Conservation (phyloP, 768 basidiomycete genomes). For the Boletus subparvulus region DNA sequence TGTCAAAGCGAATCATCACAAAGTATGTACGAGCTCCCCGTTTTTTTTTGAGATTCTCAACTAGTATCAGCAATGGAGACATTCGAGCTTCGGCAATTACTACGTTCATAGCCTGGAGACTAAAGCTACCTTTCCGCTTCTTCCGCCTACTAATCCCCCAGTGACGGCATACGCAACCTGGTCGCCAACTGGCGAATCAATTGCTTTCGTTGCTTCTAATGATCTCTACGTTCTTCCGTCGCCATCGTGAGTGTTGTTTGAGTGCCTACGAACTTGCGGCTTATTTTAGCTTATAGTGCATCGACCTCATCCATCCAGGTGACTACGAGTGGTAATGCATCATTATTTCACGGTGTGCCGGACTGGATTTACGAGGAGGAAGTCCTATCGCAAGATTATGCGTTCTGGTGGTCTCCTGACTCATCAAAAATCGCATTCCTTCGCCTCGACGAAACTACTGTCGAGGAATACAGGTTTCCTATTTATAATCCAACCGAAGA, state of each 20-base stretch:
- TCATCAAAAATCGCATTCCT: slow-evolving; percentile 71
- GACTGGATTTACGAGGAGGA: slow-evolving; percentile 99
- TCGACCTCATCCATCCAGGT: slow-evolving; percentile 61
- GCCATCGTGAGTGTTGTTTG: slow-evolving; percentile 49
- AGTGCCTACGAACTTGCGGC: background rate
- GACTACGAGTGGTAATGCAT: slow-evolving; percentile 76
- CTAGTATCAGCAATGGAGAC: slow-evolving; percentile 83
- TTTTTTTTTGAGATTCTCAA: slow-evolving; percentile 5
- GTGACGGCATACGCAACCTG: slow-evolving; percentile 79
- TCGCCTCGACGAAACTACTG: slow-evolving; percentile 81
- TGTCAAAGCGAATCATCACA: slow-evolving; percentile 68
- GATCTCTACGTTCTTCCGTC: slow-evolving; percentile 84
- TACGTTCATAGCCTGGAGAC: slow-evolving; percentile 82
- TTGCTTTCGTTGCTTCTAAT: slow-evolving; percentile 85
- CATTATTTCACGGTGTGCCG: slow-evolving; percentile 90
- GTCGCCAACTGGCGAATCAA: slow-evolving; percentile 78
- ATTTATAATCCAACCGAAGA: slow-evolving; percentile 87
- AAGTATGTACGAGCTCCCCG: slow-evolving; percentile 44
- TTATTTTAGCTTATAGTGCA: slow-evolving; percentile 27
- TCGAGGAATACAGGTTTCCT: slow-evolving; percentile 84
- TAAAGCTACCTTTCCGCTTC: slow-evolving; percentile 67
- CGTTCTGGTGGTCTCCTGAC: slow-evolving; percentile 89
- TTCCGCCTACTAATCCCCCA: slow-evolving; percentile 67
- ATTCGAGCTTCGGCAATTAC: slow-evolving; percentile 88
- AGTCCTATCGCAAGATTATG: slow-evolving; percentile 67